These are phyloP conservation scores for Malus sylvestris DNA, from an alignment of 306 rosid genomes.

Conservation along the genomic window DNA sequence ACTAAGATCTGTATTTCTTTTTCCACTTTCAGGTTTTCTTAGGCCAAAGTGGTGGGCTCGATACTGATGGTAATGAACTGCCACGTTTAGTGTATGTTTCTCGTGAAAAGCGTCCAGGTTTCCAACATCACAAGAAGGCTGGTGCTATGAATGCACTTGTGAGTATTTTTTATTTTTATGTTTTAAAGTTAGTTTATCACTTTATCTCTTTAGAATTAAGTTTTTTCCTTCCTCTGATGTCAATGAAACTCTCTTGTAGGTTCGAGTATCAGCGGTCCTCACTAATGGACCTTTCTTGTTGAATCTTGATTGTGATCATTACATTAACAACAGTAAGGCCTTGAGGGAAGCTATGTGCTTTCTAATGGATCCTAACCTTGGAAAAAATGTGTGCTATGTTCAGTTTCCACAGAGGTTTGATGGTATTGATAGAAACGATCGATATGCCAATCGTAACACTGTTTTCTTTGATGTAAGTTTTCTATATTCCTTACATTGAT, in stretches of 20 bases:
- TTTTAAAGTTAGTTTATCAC: conserved; percentile 2
- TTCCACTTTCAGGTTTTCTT: conserved; percentile 68
- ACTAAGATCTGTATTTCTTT: neutral
- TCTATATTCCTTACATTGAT: neutral
- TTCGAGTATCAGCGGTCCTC: conserved; percentile 96
- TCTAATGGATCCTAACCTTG: conserved; percentile 96
- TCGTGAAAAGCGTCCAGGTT: conserved; percentile 99
- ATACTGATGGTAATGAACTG: conserved; percentile 89
- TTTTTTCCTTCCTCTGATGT: neutral
- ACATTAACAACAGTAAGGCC: conserved; percentile 96
- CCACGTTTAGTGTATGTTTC: conserved; percentile 94
- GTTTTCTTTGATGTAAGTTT: conserved; percentile 93
- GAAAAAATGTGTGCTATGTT: conserved; percentile 84
- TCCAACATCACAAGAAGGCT: conserved; percentile 99
- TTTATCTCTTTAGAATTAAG: neutral
- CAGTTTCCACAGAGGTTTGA: conserved; percentile 99
- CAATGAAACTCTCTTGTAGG: conserved; percentile 38
- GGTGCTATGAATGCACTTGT: conserved; percentile 99
- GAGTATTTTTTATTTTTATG: conserved; percentile 22
- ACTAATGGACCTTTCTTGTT: conserved; percentile 93
- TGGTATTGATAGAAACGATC: conserved; percentile 85
- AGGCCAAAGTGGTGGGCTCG: conserved; percentile 96
- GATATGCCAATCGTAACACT: conserved; percentile 94
- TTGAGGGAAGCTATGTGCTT: conserved; percentile 97
- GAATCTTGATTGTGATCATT: conserved; percentile 99